Conservation (phyloP, 495 filamentous ascomycete species). For the Aspergillus asperescens region DNA sequence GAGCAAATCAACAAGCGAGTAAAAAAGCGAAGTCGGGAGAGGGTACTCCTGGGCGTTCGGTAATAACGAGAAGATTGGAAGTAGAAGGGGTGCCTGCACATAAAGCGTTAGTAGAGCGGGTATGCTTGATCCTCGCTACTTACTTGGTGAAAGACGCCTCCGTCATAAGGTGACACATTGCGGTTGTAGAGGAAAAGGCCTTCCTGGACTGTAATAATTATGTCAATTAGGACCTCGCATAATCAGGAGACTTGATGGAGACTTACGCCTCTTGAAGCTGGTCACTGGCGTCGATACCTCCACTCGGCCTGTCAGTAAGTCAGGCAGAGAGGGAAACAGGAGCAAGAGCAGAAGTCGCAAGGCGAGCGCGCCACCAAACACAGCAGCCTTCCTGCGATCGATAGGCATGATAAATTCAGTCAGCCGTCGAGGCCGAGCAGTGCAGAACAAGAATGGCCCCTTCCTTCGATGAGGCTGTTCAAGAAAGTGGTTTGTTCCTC, state of each 20-base stretch:
- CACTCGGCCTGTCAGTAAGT: slow-evolving; percentile 82
- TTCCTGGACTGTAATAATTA: slow-evolving; percentile 67
- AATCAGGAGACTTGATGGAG: not conserved
- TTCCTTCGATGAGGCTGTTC: not conserved
- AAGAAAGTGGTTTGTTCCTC: not conserved
- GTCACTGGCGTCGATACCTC: slow-evolving; percentile 96
- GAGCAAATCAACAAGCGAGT: slow-evolving; percentile 73
- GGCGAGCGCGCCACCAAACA: slow-evolving; percentile 71
- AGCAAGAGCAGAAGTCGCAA: slow-evolving; percentile 76
- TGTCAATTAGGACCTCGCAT: not conserved
- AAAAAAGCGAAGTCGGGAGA: slow-evolving; percentile 73
- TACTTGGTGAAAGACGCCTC: slow-evolving; percentile 93
- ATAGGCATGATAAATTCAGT: slow-evolving; percentile 46
- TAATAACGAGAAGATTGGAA: slow-evolving; percentile 84
- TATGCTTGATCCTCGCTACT: slow-evolving; percentile 1
- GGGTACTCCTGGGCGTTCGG: slow-evolving; percentile 59
- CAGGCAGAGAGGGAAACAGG: slow-evolving; percentile 76
- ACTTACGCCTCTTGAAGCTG: slow-evolving; percentile 92
- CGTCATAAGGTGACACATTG: slow-evolving; percentile 96
- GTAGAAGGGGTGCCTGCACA: slow-evolving; percentile 72
- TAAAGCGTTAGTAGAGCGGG: not conserved
- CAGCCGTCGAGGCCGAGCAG: slow-evolving; percentile 9
- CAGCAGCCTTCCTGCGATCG: slow-evolving; percentile 66
- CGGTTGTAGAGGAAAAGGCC: slow-evolving; percentile 92
- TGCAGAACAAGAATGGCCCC: slow-evolving; percentile 4